Evolutionary conservation across 2,329 filamentous ascomycete genomes (phyloP), one percentile per base, ranked within the genome.

Genomic region (Penicillium glabrum): DNA sequence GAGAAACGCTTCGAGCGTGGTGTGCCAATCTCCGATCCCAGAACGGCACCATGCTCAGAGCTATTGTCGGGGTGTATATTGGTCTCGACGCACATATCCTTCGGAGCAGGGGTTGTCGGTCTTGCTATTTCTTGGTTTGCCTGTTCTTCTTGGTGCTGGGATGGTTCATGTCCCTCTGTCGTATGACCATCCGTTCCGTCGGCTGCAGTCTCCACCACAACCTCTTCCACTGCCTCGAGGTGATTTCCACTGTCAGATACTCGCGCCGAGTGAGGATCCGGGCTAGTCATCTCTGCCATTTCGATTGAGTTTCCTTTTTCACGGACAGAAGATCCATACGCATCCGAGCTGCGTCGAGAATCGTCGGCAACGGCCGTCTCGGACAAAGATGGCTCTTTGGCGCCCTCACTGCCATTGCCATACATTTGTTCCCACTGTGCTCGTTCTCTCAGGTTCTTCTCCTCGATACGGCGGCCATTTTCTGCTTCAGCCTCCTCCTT

Each of bases 351-450:
- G 14, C 59, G 50, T 35, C 62, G 53, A 1, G 64, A 67, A 13
- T 65, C 58, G 8, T 64, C 65, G 14, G 59, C 64, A 4, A 66
- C 61, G 3, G 65, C 64, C 21, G 69, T 70, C 19, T 70, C 67
- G 1, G 67, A 64, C 51, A 64, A 21, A 7, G 61, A 67, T 7
- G 75, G 63, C 39, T 63, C 63, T 68, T 74, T 69, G 21, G 56
- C 58, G 44, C 9, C 35, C 13, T 72, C 64, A 26, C 78, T 74
- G 54, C 83, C 84, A 60, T 89, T 80, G 0, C 89, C 90, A 63
- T 96, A 95, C 2, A 83, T 79, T 6, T 83, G 83, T 70, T 97
- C 93, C 93, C 93, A 97, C 59, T 86, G 69, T 26, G 69, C 68
- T 37, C 77, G 71, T 41, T 82, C 79, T 31, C 69, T 68, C 35